A percentile compares a stretch with the other conserved stretches of the same genome.
Evolutionary conservation across 2,329 filamentous ascomycete genomes (phyloP).

Genomic region (Ophiognomonia clavigignenti-juglandacearum): DNA sequence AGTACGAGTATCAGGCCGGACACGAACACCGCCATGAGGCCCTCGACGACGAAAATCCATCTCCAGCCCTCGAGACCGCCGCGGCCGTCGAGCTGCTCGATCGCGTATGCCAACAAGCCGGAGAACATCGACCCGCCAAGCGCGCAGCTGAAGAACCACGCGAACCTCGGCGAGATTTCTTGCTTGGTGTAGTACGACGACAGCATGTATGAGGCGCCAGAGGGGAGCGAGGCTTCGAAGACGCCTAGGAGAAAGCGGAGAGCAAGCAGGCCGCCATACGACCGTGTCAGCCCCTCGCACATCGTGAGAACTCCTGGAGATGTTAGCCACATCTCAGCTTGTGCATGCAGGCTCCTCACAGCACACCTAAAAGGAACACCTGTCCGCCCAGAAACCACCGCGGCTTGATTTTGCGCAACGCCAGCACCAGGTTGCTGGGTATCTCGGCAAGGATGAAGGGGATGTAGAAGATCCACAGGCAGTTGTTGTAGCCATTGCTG

Average conservation of each 20-base stretch:
- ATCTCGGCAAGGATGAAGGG: constrained; percentile 40
- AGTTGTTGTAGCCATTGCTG: constrained; percentile 35
- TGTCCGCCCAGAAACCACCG: constrained; percentile 33
- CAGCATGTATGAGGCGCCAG: constrained; percentile 26
- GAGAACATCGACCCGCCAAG: constrained; percentile 33
- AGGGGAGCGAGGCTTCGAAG: constrained; percentile 21
- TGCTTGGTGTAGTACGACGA: constrained; percentile 25
- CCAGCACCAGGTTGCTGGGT: constrained; percentile 41
- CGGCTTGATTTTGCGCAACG: constrained; percentile 31
- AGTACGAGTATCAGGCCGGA: constrained; percentile 18
- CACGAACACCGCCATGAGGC: constrained; percentile 21
- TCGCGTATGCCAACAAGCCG: constrained; percentile 36
- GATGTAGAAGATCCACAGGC: constrained; percentile 39
- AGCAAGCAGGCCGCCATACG: constrained; percentile 31
- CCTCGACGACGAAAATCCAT: constrained; percentile 41
- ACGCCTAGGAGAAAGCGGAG: constrained; percentile 18
- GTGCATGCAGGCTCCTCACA: too few relatives aligned
- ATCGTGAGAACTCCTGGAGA: constrained; percentile 33
- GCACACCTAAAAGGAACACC: constrained; percentile 37
- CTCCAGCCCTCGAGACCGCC: constrained; percentile 35
- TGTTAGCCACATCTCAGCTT: too few relatives aligned
- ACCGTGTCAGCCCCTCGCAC: constrained; percentile 35
- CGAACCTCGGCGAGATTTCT: constrained; percentile 23
- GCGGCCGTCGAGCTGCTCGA: constrained; percentile 33
- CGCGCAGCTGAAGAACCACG: constrained; percentile 31